Percentiles rank a stretch among this genome's conserved stretches.
Conservation (phyloP, 1,139 yeast species). For the Pichia inconspicua region DNA sequence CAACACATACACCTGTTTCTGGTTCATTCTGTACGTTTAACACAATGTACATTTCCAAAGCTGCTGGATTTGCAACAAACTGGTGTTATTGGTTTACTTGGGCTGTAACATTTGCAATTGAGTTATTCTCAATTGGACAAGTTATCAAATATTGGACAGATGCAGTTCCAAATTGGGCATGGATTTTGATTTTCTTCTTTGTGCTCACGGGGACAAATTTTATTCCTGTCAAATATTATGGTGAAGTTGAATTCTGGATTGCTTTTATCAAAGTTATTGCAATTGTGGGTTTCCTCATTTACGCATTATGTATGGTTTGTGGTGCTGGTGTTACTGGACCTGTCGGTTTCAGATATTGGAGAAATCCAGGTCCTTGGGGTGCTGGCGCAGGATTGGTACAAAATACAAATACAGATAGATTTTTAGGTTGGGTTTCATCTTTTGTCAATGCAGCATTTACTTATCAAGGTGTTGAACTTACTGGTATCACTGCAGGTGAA, state of each 20-base stretch:
- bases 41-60: constrained; percentile 58
- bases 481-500: constrained; percentile 88
- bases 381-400: constrained; percentile 39
- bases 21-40: constrained; percentile 56
- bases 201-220: constrained; percentile 44
- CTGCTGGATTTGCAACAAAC: constrained; percentile 74
- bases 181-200: constrained; percentile 68
- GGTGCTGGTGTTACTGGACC: constrained; percentile 43
- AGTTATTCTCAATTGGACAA: constrained; percentile 72
- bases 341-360: constrained; percentile 84
- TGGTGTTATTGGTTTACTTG: constrained; percentile 84
- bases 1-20: constrained; percentile 64
- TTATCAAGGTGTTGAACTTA: constrained; percentile 74
- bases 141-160: constrained; percentile 69
- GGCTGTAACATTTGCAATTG: constrained; percentile 80
- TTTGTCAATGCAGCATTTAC: constrained; percentile 63
- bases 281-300: constrained; percentile 46
- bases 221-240: constrained; percentile 56
- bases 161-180: constrained; percentile 63
- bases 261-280: constrained; percentile 53
- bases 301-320: constrained; percentile 37
- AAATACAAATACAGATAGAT: constrained; percentile 45
- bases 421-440: constrained; percentile 53
- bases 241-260: constrained; percentile 64
- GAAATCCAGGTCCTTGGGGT: constrained; percentile 86